These are phyloP conservation scores for Kwoniella newhampshirensis DNA, from an alignment of 768 basidiomycete genomes.

Conservation along the genomic window DNA sequence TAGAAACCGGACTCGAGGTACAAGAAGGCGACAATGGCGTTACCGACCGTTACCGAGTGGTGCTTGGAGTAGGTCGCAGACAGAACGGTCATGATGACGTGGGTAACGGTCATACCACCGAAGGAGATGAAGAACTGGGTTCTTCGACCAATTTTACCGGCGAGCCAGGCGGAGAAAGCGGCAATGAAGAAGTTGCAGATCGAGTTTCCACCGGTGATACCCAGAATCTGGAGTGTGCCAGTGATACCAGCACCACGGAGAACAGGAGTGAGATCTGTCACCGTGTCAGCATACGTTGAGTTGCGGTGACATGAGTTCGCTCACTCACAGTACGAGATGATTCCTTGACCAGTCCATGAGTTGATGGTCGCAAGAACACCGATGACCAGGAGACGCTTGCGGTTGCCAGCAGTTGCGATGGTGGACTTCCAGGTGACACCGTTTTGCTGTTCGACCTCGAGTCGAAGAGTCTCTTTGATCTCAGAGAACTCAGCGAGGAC, in stretches of 20 bases:
- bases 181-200: conserved; percentile 33
- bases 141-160: conserved; percentile 48
- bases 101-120: conserved; percentile 38
- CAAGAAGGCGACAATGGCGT: conserved; percentile 29
- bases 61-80: conserved; percentile 36
- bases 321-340: conserved; percentile 43
- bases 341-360: conserved; percentile 49
- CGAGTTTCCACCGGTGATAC: background rate
- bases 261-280: background rate
- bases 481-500: conserved; percentile 56
- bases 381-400: conserved; percentile 30
- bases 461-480: conserved; percentile 52
- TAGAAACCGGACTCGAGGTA: conserved; percentile 48
- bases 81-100: conserved; percentile 30
- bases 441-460: conserved; percentile 32
- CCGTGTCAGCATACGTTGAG: too few species aligned
- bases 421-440: conserved; percentile 27
- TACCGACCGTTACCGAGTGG: conserved; percentile 25
- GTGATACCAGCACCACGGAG: conserved; percentile 20
- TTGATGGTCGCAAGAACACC: conserved; percentile 45
- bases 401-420: conserved; percentile 31
- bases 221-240: conserved; percentile 28
- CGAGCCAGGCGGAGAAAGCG: conserved; percentile 30
- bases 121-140: conserved; percentile 35
- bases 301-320: background rate